Evolutionary conservation across 2,329 filamentous ascomycete genomes (phyloP).

Genomic region (Pochonia chlamydosporia): DNA sequence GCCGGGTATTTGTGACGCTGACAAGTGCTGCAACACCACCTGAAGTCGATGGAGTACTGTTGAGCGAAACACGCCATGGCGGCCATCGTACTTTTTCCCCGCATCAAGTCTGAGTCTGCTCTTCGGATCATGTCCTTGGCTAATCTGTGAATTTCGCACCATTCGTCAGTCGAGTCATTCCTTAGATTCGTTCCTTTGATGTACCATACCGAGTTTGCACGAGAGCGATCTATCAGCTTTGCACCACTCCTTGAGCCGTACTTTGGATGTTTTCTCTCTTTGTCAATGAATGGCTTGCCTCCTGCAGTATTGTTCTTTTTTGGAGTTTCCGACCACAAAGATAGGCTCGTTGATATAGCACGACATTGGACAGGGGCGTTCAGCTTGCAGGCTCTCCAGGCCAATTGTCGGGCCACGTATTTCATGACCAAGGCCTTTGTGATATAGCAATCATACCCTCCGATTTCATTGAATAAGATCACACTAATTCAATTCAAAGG

Average conservation of each 20-base stretch:
- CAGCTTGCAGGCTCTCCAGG: conserved; percentile 16
- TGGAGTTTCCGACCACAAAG: conserved; percentile 1
- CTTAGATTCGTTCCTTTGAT: conserved; percentile 1
- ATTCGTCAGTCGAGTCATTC: background rate
- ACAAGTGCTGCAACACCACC: conserved; percentile 24
- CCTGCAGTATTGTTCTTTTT: background rate
- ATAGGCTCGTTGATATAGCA: conserved; percentile 19
- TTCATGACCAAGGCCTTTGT: conserved; percentile 21
- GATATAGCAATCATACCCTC: background rate
- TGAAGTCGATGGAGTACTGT: conserved; percentile 31
- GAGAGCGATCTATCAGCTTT: conserved; percentile 11
- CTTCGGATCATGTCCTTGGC: conserved; percentile 28
- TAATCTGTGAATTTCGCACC: conserved; percentile 16
- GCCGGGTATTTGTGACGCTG: conserved; percentile 16
- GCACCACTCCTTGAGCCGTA: background rate
- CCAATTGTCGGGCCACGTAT: conserved; percentile 19
- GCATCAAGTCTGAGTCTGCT: conserved; percentile 22
- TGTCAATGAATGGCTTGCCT: background rate
- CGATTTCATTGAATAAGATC: conserved; percentile 4
- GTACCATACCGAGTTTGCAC: conserved; percentile 20
- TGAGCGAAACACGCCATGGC: conserved; percentile 26
- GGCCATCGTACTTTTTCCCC: conserved; percentile 17
- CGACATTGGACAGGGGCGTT: conserved; percentile 12
- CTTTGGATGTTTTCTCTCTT: background rate
- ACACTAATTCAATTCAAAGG: background rate